These are phyloP conservation scores for Bipolaris sorokiniana DNA, from an alignment of 2,329 filamentous ascomycete species.

Conservation along the genomic window DNA sequence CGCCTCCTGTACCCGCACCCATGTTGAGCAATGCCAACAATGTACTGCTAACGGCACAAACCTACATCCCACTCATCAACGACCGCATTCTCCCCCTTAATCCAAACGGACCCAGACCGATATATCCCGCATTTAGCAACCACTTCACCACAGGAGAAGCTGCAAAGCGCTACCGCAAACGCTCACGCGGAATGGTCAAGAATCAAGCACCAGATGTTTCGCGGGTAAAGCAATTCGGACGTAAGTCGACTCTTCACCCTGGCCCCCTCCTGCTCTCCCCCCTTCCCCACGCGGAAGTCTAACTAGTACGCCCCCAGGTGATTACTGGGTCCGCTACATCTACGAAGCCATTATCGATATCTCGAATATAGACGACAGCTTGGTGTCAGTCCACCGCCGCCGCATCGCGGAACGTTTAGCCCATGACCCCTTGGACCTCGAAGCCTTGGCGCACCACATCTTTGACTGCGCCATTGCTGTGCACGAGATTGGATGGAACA, in stretches of 20 bases:
- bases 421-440: slow-evolving; percentile 29
- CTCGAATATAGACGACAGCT: slow-evolving; percentile 24
- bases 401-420: slow-evolving; percentile 21
- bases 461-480: slow-evolving; percentile 36
- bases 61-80: too few relatives aligned
- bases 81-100: too few relatives aligned
- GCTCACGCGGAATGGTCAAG: slow-evolving; percentile 20
- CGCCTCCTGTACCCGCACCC: too few relatives aligned
- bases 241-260: slow-evolving; percentile 15
- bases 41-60: too few relatives aligned
- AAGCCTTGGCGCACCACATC: slow-evolving; percentile 38
- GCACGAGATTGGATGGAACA: slow-evolving; percentile 35
- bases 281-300: too few relatives aligned
- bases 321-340: slow-evolving; percentile 41
- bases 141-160: slow-evolving; percentile 27
- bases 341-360: slow-evolving; percentile 40
- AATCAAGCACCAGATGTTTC: slow-evolving; percentile 22
- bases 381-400: slow-evolving; percentile 18
- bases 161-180: slow-evolving; percentile 28
- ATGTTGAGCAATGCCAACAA: too few relatives aligned
- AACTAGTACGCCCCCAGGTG: slow-evolving; percentile 6
- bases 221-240: slow-evolving; percentile 30
- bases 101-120: too few relatives aligned
- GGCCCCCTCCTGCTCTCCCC: background rate
- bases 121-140: too few relatives aligned